Evolutionary conservation across 306 rosid genomes (phyloP), one percentile per base, ranked within the genome.

Genomic region (Vicia faba): DNA sequence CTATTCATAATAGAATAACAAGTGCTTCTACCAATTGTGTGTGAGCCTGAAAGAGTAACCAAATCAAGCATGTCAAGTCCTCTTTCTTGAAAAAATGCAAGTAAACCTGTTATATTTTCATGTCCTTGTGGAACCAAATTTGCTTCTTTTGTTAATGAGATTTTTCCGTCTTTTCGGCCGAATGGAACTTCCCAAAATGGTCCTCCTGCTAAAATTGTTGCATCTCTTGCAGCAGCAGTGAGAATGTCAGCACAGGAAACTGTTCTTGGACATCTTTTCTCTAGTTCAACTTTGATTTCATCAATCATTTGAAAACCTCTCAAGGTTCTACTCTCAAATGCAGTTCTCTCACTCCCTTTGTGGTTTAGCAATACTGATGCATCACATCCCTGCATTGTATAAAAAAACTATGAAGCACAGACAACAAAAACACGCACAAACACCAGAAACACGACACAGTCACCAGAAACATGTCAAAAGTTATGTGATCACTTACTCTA

Each of bases 161-260:
- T 33, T 25, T 50, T 79, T 0, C 98, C 98, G 7, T 92, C 98
- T 77, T 58, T 81, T 0, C 98, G 80, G 14, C 96, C 96, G 3
- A 86, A 81, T 19, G 89, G 96, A 39, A 92, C 96, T 73, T 89
- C 89, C 98, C 98, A 92, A 64, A 92, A 92, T 0, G 98, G 98
- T 1, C 96, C 98, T 36, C 95, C 96, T 0, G 90, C 92, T 1
- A 83, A 8, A 36, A 92, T 71, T 5, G 96, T 87, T 51, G 96
- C 98, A 50, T 92, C 98, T 78, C 96, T 87, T 9, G 96, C 85
- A 5, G 88, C 95, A 0, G 93, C 86, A 0, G 98, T 83, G 59
- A 92, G 87, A 67, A 92, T 86, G 78, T 92, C 98, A 38, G 98
- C 84, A 65, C 93, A 92, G 12, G 98, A 92, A 4, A 89, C 96